Evolutionary conservation across 1,139 yeast genomes (phyloP).

Genomic region (Candida dubliniensis): DNA sequence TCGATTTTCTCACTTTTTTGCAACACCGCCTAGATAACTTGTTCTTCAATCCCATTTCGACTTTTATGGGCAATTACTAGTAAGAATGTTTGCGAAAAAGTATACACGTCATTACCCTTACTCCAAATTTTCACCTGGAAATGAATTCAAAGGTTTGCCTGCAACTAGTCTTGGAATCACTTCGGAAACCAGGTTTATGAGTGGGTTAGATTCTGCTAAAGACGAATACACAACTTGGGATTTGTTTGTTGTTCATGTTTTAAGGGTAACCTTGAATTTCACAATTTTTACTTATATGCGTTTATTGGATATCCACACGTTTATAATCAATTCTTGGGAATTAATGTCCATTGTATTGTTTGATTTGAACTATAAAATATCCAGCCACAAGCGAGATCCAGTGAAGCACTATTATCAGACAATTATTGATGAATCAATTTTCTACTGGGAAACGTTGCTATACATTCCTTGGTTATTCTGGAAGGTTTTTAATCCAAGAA

Average conservation of each 20-base stretch:
- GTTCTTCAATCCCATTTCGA: no score
- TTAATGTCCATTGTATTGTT: slow-evolving; percentile 12
- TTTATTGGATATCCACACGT: slow-evolving; percentile 4
- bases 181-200: slow-evolving; percentile 8
- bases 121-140: slow-evolving; percentile 1
- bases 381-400: slow-evolving; percentile 3
- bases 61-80: neutral
- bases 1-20: slow-evolving; percentile 4
- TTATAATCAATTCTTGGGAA: slow-evolving; percentile 9
- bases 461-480: slow-evolving; percentile 9
- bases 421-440: slow-evolving; percentile 3
- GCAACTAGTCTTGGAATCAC: slow-evolving; percentile 14
- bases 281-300: slow-evolving; percentile 11
- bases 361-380: slow-evolving; percentile 10
- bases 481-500: slow-evolving; percentile 9
- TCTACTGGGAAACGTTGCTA: slow-evolving; percentile 7
- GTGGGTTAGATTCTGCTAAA: slow-evolving; percentile 13
- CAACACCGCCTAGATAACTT: slow-evolving; percentile 4
- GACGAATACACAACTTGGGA: slow-evolving; percentile 20
- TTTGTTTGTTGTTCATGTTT: slow-evolving; percentile 21
- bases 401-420: slow-evolving; percentile 3
- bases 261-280: slow-evolving; percentile 16
- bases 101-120: neutral
- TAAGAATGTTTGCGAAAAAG: neutral
- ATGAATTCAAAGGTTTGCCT: slow-evolving; percentile 14